phyloP scores from a whole-genome alignment of 2,329 filamentous ascomycete species.

The Pyricularia grisea region DNA sequence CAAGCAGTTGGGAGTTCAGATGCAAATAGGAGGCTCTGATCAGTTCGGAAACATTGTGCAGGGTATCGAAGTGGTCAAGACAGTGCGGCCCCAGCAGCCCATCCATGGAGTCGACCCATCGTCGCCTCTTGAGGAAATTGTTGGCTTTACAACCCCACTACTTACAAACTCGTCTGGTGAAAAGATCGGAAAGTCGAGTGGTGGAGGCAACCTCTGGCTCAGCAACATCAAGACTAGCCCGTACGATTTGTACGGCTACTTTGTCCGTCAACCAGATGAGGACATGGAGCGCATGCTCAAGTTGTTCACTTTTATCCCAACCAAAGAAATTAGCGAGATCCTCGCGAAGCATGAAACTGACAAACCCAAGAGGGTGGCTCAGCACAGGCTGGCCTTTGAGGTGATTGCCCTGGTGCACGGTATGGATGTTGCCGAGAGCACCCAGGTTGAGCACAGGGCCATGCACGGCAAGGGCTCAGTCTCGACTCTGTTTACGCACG shows the following conservation, averaged over 20 bases:
- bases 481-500: conserved; percentile 8
- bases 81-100: conserved; percentile 43
- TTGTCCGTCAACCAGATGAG: conserved; percentile 71
- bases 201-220: conserved; percentile 82
- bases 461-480: conserved; percentile 31
- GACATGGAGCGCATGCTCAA: conserved; percentile 77
- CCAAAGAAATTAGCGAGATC: conserved; percentile 53
- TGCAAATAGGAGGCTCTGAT: conserved; percentile 92
- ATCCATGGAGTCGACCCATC: conserved; percentile 8
- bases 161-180: conserved; percentile 75
- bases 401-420: conserved; percentile 77
- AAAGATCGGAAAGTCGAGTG: conserved; percentile 92
- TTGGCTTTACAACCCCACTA: conserved; percentile 86
- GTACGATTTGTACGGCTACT: conserved; percentile 88
- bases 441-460: conserved; percentile 44
- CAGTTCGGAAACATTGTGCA: conserved; percentile 95
- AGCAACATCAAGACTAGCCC: conserved; percentile 69
- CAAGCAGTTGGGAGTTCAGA: conserved; percentile 52
- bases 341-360: conserved; percentile 61
- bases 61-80: conserved; percentile 77
- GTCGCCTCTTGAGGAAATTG: conserved; percentile 36
- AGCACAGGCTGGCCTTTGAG: conserved; percentile 76
- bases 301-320: conserved; percentile 81
- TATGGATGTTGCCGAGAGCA: conserved; percentile 48
- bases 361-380: conserved; percentile 65